Conservation (phyloP, 345 rosid genomes). For the Iberis pinnata region DNA sequence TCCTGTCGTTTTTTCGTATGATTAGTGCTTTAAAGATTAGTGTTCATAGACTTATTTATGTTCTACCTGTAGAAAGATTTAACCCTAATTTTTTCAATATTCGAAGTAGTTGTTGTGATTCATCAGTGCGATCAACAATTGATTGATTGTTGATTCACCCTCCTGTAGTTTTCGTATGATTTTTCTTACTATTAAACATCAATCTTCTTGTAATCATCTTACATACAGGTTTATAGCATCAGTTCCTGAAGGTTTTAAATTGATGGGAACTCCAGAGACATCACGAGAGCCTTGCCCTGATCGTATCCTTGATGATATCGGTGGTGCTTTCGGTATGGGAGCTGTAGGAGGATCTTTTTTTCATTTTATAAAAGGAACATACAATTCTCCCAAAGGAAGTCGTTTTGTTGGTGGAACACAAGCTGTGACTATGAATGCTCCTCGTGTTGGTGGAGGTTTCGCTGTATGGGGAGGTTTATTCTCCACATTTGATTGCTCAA, state of each 20-base stretch:
- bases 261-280: constrained; percentile 74
- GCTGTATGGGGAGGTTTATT: constrained; percentile 84
- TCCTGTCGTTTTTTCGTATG: too few species aligned
- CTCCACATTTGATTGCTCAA: constrained; percentile 66
- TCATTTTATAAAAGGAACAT: constrained; percentile 60
- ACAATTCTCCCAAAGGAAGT: constrained; percentile 54
- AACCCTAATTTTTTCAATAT: neutral
- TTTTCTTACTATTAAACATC: neutral
- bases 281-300: constrained; percentile 83
- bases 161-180: neutral
- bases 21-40: too few species aligned
- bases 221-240: constrained; percentile 1
- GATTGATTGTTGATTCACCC: neutral
- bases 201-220: neutral
- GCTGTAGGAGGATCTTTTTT: constrained; percentile 73
- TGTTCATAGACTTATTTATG: constrained; percentile 9
- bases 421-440: constrained; percentile 67
- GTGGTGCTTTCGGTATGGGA: constrained; percentile 87
- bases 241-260: neutral
- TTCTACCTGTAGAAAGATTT: neutral
- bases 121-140: neutral
- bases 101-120: neutral
- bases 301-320: constrained; percentile 67
- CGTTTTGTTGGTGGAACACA: constrained; percentile 59
- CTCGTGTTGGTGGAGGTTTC: constrained; percentile 72